These are phyloP conservation scores for Coleophoma eucalyptorum DNA, from an alignment of 2,329 filamentous ascomycete genomes.

Conservation along the genomic window DNA sequence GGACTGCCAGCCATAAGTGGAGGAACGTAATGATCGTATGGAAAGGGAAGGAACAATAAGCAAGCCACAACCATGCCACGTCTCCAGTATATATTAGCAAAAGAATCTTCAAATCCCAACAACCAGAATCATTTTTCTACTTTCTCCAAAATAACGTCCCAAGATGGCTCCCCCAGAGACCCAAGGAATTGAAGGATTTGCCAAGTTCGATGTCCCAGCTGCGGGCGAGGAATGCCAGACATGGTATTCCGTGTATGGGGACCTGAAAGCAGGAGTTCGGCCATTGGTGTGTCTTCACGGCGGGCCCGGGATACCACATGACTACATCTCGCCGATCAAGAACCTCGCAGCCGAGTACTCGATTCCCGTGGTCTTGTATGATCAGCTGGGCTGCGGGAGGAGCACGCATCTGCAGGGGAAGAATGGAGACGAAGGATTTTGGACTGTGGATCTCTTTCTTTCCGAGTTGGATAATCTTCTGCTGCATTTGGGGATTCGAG, in stretches of 20 bases:
- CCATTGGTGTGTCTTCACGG: constrained; percentile 36
- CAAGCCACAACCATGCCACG: no score
- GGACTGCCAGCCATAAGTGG: no score
- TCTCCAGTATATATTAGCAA: no score
- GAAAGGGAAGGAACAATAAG: no score
- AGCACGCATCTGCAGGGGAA: constrained; percentile 45
- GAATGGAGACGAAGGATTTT: constrained; percentile 39
- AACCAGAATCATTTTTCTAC: no score
- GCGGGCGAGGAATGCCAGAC: constrained; percentile 31
- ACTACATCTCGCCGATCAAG: constrained; percentile 35
- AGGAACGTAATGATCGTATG: no score
- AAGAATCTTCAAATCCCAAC: no score
- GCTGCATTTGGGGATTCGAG: constrained; percentile 32
- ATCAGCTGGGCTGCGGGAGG: constrained; percentile 46
- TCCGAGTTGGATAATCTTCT: constrained; percentile 46
- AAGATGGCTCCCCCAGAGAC: background rate
- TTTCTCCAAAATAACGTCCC: background rate
- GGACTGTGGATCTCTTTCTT: constrained; percentile 42
- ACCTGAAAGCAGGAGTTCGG: constrained; percentile 22
- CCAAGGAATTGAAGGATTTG: background rate
- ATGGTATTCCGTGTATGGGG: constrained; percentile 34
- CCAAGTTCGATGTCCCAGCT: constrained; percentile 24
- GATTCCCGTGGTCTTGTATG: constrained; percentile 46
- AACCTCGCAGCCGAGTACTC: constrained; percentile 28
- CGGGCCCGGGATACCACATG: constrained; percentile 41